Conservation (phyloP, 495 filamentous ascomycete species). For the Aspergillus taichungensis region DNA sequence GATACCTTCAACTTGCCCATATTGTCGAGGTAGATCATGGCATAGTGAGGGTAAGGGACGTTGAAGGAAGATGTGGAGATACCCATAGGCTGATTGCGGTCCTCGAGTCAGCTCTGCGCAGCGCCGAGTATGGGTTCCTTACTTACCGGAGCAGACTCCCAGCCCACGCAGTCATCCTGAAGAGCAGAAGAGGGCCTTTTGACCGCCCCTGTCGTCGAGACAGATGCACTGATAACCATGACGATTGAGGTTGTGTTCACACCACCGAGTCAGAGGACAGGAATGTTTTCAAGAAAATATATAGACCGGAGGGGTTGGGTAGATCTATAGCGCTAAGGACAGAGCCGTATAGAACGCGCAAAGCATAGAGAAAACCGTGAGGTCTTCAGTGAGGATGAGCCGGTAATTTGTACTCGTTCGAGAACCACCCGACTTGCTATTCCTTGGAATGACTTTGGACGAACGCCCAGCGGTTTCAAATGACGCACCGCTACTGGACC, state of each 20-base stretch:
- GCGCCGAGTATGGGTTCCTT: neutral
- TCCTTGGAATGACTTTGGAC: too few species aligned
- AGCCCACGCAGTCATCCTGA: constrained; percentile 23
- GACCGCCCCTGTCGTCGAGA: constrained; percentile 19
- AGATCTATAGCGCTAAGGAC: too few species aligned
- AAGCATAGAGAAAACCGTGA: constrained; percentile 3
- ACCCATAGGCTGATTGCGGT: constrained; percentile 20
- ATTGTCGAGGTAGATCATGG: constrained; percentile 36
- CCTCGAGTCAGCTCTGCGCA: neutral
- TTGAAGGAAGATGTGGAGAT: constrained; percentile 19
- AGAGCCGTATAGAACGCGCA: neutral
- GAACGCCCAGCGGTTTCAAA: too few species aligned
- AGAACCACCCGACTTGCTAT: too few species aligned
- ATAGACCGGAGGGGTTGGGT: too few species aligned
- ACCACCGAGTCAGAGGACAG: too few species aligned
- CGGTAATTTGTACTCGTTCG: constrained; percentile 1
- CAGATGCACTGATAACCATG: constrained; percentile 30
- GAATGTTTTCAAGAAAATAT: too few species aligned
- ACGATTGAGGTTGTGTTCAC: constrained; percentile 3
- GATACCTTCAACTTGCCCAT: constrained; percentile 28
- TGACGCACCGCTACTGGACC: constrained; percentile 5
- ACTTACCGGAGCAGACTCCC: constrained; percentile 32
- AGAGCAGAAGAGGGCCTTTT: constrained; percentile 30
- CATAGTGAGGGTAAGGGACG: constrained; percentile 30
- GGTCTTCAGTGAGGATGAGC: too few species aligned